phyloP scores from a whole-genome alignment of 495 filamentous ascomycete genomes.

The Penicillium psychrofluorescens region DNA sequence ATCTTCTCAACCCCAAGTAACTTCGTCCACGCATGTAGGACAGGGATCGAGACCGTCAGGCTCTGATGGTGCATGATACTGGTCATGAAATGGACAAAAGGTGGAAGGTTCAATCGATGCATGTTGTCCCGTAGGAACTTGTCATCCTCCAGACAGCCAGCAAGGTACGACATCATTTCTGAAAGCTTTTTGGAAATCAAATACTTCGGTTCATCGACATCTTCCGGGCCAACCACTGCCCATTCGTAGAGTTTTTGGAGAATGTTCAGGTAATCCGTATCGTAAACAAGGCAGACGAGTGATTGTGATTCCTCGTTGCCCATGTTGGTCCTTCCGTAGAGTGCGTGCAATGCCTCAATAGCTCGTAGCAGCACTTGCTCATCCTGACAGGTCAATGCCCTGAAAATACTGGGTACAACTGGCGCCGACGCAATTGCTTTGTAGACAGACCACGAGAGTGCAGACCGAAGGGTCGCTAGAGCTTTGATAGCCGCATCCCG shows the following conservation, averaged over 20 bases:
- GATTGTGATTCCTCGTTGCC: constrained; percentile 72
- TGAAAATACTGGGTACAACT: constrained; percentile 65
- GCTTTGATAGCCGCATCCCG: constrained; percentile 59
- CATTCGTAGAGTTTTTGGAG: constrained; percentile 73
- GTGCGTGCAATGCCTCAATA: constrained; percentile 72
- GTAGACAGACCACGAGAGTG: constrained; percentile 76
- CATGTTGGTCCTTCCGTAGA: constrained; percentile 70
- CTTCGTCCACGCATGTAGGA: constrained; percentile 82
- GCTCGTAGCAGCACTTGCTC: constrained; percentile 73
- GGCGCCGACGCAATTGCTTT: constrained; percentile 65
- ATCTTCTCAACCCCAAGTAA: constrained; percentile 62
- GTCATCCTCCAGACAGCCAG: constrained; percentile 73
- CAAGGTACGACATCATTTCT: constrained; percentile 83
- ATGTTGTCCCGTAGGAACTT: constrained; percentile 48
- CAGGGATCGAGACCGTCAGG: constrained; percentile 84
- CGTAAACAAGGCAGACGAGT: constrained; percentile 73
- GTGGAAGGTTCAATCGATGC: constrained; percentile 56
- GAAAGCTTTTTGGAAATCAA: constrained; percentile 87
- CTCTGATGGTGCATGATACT: constrained; percentile 76
- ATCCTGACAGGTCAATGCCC: constrained; percentile 63
- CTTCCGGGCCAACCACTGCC: constrained; percentile 68
- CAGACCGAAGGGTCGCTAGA: constrained; percentile 66
- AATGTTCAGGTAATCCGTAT: constrained; percentile 59
- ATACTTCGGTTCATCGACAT: constrained; percentile 87
- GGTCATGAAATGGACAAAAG: constrained; percentile 73